A percentile compares a stretch with the other conserved stretches of the same genome.
Conservation (phyloP, 768 basidiomycete species). For the Kwoniella pini region DNA sequence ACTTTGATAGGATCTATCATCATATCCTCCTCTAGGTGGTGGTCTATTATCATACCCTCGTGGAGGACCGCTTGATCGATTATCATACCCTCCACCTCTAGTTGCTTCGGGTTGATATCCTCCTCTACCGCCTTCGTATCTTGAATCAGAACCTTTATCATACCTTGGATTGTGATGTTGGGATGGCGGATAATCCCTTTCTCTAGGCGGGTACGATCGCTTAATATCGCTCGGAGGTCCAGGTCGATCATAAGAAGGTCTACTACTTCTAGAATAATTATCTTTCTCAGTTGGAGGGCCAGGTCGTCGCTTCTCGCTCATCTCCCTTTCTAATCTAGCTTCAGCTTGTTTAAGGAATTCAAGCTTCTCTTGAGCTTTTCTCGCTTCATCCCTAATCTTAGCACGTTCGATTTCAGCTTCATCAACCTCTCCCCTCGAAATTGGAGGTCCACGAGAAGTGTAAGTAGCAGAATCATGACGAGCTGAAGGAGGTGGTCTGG, state of each 20-base stretch:
- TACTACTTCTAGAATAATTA: not conserved
- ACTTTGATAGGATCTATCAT: not conserved
- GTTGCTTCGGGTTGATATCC: not conserved
- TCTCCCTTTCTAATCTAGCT: slow-evolving; percentile 15
- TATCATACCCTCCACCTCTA: not conserved
- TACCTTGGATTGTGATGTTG: not conserved
- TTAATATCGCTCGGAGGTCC: not conserved
- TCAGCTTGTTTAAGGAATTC: slow-evolving; percentile 18
- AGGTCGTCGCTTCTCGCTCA: slow-evolving; percentile 1
- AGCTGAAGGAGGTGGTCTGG: not conserved
- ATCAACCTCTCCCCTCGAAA: not conserved
- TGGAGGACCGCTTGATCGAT: not conserved
- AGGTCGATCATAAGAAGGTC: not conserved
- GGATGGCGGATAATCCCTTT: not conserved
- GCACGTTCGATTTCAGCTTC: slow-evolving; percentile 13
- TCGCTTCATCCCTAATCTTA: slow-evolving; percentile 8
- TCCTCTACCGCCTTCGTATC: not conserved
- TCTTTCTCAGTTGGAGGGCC: slow-evolving; percentile 4
- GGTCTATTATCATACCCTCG: slow-evolving; percentile 2
- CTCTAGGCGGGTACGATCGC: not conserved
- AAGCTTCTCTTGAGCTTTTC: slow-evolving; percentile 15
- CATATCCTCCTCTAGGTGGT: slow-evolving; percentile 5
- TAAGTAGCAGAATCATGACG: not conserved
- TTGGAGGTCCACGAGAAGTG: not conserved
- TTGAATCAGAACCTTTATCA: not conserved